These are phyloP conservation scores for Leptodermis oblonga DNA, from an alignment of 257 asterid genomes.

Conservation along the genomic window DNA sequence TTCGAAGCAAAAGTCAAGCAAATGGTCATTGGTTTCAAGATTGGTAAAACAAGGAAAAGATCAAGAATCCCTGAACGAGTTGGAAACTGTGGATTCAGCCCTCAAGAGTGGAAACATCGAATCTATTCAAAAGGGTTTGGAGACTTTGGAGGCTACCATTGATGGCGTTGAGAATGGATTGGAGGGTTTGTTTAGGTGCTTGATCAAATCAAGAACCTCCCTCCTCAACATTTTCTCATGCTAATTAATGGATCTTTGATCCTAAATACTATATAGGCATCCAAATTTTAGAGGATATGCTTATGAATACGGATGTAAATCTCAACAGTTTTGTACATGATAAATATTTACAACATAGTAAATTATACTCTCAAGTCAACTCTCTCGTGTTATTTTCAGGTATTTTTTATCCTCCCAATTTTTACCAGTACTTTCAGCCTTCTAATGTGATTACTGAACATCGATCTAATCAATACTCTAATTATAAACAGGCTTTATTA, in stretches of 20 bases:
- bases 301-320: no score
- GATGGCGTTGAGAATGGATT: constrained; percentile 24
- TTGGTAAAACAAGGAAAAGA: constrained; percentile 24
- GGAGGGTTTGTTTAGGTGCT: constrained; percentile 29
- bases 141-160: constrained; percentile 15
- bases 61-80: constrained; percentile 16
- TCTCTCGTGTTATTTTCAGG: no score
- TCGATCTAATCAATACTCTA: no score
- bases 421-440: no score
- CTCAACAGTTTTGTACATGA: no score
- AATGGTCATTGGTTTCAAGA: constrained; percentile 37
- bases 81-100: constrained; percentile 20
- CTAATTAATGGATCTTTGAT: constrained; percentile 5
- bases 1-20: constrained; percentile 21
- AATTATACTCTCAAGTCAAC: no score
- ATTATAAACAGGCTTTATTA: no score
- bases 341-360: no score
- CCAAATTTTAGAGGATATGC: constrained; percentile 8
- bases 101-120: constrained; percentile 14
- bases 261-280: constrained; percentile 7
- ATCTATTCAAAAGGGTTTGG: constrained; percentile 17
- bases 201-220: constrained; percentile 25
- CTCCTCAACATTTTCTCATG: constrained; percentile 28
- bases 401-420: no score
- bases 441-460: no score